Evolutionary conservation across 306 rosid species (phyloP), one percentile per base, ranked within the genome.

Genomic region (Neltuma alba): DNA sequence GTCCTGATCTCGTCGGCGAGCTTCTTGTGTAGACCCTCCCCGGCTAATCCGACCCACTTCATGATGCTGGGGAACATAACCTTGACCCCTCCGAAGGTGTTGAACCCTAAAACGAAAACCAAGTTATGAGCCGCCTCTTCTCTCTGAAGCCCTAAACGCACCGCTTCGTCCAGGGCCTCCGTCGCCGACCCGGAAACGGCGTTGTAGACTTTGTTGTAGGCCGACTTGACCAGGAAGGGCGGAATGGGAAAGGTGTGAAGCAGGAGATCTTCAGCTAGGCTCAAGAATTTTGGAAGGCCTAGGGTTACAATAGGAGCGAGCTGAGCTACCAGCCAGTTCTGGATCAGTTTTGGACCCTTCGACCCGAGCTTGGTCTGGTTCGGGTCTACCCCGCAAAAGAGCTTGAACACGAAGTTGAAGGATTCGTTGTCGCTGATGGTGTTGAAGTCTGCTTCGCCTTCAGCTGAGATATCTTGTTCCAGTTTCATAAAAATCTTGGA

Each of bases 1-100:
- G 79, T 34, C 76, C 97, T 85, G 84, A 92, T 85, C 66, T 91
- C 96, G 4, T 76, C 72, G 0, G 86, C 84, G 0, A 92, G 84
- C 31, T 81, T 60, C 4, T 44, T 84, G 77, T 92, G 97, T 2
- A 89, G 65, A 12, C 0, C 44, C 67, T 72, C 88, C 3, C 97
- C 96, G 2, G 78, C 89, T 7, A 83, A 74, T 23, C 88, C 96
- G 0, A 89, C 76, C 57, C 23, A 50, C 57, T 50, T 50, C 25
- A 50, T 50, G 1, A 50, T 16, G 20, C 9, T 50, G 0, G 57
- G 57, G 7, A 3, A 50, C 25, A 50, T 1, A 50, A 50, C 57
- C 57, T 50, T 50, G 2, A 50, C 57, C 25, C 57, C 57, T 16
- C 25, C 57, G 57, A 50, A 50, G 3, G 57, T 50, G 57, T 50